Evolutionary conservation across 345 rosid species (phyloP), one percentile per base, ranked within the genome.

Genomic region (Atalantia buxifolia): DNA sequence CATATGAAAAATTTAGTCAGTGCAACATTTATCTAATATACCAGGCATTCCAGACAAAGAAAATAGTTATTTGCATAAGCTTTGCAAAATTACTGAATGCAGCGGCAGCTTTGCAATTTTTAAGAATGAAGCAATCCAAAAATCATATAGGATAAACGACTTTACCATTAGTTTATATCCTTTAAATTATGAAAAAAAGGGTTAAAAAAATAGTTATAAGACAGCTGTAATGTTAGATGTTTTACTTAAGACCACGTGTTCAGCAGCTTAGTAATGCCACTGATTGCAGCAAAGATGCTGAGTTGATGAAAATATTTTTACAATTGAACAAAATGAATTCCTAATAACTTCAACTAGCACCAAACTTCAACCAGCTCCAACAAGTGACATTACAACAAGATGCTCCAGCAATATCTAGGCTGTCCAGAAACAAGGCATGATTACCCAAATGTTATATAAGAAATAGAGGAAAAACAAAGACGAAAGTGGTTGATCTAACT

Each of bases 1-100:
- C 64, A 79, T 62, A 74, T 59, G 53, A 62, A 35, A 68, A 61
- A 31, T 70, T 69, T 69, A 76, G 74, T 36, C 50, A 71, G 76
- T 50, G 25, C 64, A 27, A 33, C 64, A 48, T 56, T 64, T 38
- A 30, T 50, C 66, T 22, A 36, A 8, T 19, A 56, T 67, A 28
- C 38, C 12, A 76, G n/a, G 24, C 19, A 55, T 10, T 48, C 57
- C 35, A 42, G 53, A 66, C 22, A 21, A 24, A 24, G n/a, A 36
- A 65, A 50, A 53, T 14, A n/a, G 63, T 53, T 36, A 55, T 30
- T 63, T 30, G 28, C 35, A 50, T 66, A 33, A 64, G 27, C 40
- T 69, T 48, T 18, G 70, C 53, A 74, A 22, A n/a, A 72, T 6
- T 14, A 16, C n/a, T 61, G 40, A 62, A 74, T 9, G 2, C 14